phyloP scores from a whole-genome alignment of 2,329 filamentous ascomycete genomes.

The Cytospora chrysosperma region DNA sequence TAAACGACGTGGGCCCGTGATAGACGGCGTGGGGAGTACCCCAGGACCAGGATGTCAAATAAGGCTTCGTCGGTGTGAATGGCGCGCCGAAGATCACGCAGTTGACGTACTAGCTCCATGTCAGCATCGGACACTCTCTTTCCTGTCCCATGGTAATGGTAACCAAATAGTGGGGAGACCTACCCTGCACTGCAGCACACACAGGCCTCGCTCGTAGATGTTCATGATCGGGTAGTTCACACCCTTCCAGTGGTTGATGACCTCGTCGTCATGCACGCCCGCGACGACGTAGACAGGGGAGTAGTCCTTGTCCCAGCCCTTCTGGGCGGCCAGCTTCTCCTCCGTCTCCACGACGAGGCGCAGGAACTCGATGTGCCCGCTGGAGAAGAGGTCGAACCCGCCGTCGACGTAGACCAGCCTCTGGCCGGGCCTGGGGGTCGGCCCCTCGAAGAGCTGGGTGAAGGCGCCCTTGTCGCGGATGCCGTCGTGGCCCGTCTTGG shows the following conservation, averaged over 20 bases:
- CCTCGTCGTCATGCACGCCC: slow-evolving; percentile 89
- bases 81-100: slow-evolving; percentile 87
- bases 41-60: slow-evolving; percentile 72
- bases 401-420: slow-evolving; percentile 92
- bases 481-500: slow-evolving; percentile 41
- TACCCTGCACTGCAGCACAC: slow-evolving; percentile 91
- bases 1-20: slow-evolving; percentile 93
- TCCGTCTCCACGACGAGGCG: slow-evolving; percentile 73
- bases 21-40: slow-evolving; percentile 79
- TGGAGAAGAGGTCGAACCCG: slow-evolving; percentile 94
- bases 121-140: slow-evolving; percentile 24
- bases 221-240: slow-evolving; percentile 99
- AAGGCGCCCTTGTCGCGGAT: slow-evolving; percentile 65
- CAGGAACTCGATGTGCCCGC: slow-evolving; percentile 94
- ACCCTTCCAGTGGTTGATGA: slow-evolving; percentile 96
- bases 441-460: slow-evolving; percentile 66
- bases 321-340: slow-evolving; percentile 62
- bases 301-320: slow-evolving; percentile 81
- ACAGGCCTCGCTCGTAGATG: slow-evolving; percentile 92
- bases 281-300: slow-evolving; percentile 84
- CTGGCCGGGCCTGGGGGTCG: slow-evolving; percentile 72
- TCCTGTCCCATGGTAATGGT: neutral
- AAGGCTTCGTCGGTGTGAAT: slow-evolving; percentile 77
- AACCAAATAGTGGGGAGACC: slow-evolving; percentile 31
- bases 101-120: slow-evolving; percentile 68